Percentiles rank a stretch among this genome's conserved stretches.
Evolutionary conservation across 108 stramenopile species (phyloP).

Genomic region (Cylindrotheca fusiformis): DNA sequence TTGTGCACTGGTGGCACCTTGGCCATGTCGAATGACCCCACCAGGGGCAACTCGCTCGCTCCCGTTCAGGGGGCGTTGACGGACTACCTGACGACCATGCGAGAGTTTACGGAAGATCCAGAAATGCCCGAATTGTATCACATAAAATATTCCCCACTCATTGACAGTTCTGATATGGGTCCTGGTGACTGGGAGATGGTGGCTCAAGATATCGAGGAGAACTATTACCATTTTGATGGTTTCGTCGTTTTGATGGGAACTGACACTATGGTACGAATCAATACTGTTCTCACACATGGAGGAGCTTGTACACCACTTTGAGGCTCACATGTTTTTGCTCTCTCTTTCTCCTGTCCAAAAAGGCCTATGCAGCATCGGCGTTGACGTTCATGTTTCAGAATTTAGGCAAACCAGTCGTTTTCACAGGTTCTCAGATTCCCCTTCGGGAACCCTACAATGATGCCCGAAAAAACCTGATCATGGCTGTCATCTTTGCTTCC

Average conservation of each 20-base stretch:
- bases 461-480: conserved; percentile 94
- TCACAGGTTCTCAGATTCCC: conserved; percentile 93
- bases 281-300: no score
- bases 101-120: conserved; percentile 56
- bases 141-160: conserved; percentile 75
- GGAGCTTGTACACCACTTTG: no score
- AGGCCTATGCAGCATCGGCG: conserved; percentile 91
- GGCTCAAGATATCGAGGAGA: conserved; percentile 69
- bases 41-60: conserved; percentile 54
- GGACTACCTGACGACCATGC: conserved; percentile 72
- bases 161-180: conserved; percentile 88
- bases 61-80: conserved; percentile 80
- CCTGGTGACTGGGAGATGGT: conserved; percentile 91
- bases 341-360: no score
- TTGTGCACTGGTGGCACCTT: conserved; percentile 86
- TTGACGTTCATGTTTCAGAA: conserved; percentile 97
- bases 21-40: conserved; percentile 76
- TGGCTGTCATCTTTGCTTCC: conserved; percentile 91
- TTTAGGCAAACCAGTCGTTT: conserved; percentile 94
- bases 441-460: conserved; percentile 92
- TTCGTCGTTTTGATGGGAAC: conserved; percentile 97
- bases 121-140: conserved; percentile 76
- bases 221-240: conserved; percentile 91
- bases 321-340: no score
- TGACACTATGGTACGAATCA: conserved; percentile 98